These are phyloP conservation scores for Mycena vitilis DNA, from an alignment of 768 basidiomycete species.

Conservation along the genomic window DNA sequence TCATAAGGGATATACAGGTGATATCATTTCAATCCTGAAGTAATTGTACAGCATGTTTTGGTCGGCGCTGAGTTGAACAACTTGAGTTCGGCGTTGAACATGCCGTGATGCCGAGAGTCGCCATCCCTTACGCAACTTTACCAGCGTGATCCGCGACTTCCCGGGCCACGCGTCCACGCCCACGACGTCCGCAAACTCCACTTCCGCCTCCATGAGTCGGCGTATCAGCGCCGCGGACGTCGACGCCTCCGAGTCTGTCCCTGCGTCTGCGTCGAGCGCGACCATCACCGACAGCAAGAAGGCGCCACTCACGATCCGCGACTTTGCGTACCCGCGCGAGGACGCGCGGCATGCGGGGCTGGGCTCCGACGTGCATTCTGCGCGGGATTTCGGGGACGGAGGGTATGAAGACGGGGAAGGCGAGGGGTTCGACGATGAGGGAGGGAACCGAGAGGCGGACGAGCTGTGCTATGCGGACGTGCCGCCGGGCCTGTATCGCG, in stretches of 20 bases:
- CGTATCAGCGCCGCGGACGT: constrained; percentile 29
- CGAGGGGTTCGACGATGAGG: constrained; percentile 37
- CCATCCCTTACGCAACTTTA: too few species aligned
- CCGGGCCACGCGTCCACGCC: too few species aligned
- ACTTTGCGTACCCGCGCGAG: constrained; percentile 50
- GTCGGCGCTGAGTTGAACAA: too few species aligned
- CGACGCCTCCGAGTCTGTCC: background rate
- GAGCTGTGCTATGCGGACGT: constrained; percentile 58
- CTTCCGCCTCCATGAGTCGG: constrained; percentile 9
- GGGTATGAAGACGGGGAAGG: constrained; percentile 42
- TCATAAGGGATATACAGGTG: too few species aligned
- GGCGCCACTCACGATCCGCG: constrained; percentile 52
- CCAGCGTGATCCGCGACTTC: too few species aligned
- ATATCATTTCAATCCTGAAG: too few species aligned
- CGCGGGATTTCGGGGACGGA: too few species aligned
- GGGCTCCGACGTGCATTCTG: constrained; percentile 47
- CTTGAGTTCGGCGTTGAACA: too few species aligned
- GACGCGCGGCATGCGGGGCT: constrained; percentile 52
- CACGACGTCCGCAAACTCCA: too few species aligned
- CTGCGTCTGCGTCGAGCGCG: background rate
- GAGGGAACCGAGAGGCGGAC: constrained; percentile 28
- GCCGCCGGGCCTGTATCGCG: constrained; percentile 79
- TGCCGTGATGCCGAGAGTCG: too few species aligned
- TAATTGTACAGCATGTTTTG: too few species aligned
- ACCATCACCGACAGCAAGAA: background rate